Evolutionary conservation across 2,329 filamentous ascomycete species (phyloP).

Genomic region (Ceratocystis alfenasii): DNA sequence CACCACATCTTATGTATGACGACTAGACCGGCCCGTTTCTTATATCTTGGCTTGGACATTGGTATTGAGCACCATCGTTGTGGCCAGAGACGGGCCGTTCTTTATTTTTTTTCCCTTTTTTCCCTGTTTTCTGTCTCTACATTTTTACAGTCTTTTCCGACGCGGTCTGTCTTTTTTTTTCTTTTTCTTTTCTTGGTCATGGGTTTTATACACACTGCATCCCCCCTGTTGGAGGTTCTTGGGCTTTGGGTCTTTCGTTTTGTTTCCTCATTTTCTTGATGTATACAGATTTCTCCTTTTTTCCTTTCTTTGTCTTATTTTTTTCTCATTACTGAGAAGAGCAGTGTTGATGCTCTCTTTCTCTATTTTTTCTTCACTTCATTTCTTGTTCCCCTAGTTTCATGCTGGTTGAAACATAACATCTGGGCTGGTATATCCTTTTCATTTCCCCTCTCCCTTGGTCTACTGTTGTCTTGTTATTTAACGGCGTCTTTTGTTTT

Average conservation of each 20-base stretch:
- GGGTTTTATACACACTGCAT: conserved; percentile 4
- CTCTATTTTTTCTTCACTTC: not conserved
- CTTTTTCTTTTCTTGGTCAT: not conserved
- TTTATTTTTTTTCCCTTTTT: not conserved
- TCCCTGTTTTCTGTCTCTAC: not conserved
- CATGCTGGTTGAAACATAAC: not conserved
- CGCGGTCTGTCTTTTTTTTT: not conserved
- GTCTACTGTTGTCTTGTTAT: not conserved
- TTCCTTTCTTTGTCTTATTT: not conserved
- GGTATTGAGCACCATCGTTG: not conserved
- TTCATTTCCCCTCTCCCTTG: conserved; percentile 3
- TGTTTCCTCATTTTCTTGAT: conserved; percentile 1
- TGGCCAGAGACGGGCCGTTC: not conserved
- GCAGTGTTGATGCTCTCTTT: not conserved
- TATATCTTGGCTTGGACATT: not conserved
- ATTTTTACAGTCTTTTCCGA: conserved; percentile 9
- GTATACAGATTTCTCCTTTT: conserved; percentile 10
- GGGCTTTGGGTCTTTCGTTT: conserved; percentile 6
- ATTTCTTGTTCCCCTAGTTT: not conserved
- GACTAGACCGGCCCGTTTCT: conserved; percentile 1
- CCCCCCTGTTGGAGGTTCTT: not conserved
- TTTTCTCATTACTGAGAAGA: not conserved
- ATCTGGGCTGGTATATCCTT: not conserved
- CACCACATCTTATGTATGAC: conserved; percentile 10
- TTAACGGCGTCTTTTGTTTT: conserved; percentile 3